Evolutionary conservation across 768 basidiomycete genomes (phyloP).

Genomic region (Tylopilus plumbeoviolaceoides): DNA sequence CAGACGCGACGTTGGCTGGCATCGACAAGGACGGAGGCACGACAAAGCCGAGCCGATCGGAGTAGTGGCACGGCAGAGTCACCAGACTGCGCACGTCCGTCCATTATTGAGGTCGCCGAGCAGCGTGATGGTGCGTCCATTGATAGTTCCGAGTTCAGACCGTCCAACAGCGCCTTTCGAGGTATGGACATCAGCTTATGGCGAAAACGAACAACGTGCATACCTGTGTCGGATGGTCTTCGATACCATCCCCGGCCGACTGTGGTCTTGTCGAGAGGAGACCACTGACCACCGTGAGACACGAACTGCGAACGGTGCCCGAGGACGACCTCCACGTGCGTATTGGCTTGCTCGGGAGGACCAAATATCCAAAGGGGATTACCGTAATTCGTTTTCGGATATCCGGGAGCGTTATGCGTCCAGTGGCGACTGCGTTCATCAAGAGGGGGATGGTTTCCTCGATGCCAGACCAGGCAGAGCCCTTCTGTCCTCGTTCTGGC

Average conservation of each 20-base stretch:
- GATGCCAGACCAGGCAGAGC: conserved; percentile 72
- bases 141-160: conserved; percentile 96
- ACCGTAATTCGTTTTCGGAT: conserved; percentile 83
- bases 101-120: conserved; percentile 98
- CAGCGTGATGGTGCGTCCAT: conserved; percentile 88
- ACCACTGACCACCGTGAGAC: conserved; percentile 61
- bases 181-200: neutral
- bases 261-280: conserved; percentile 63
- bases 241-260: conserved; percentile 89
- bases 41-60: conserved; percentile 93
- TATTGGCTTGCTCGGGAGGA: conserved; percentile 79
- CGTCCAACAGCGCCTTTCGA: conserved; percentile 76
- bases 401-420: conserved; percentile 77
- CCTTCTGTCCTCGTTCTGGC: conserved; percentile 55
- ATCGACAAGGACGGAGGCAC: conserved; percentile 82
- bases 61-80: conserved; percentile 85
- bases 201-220: conserved; percentile 15
- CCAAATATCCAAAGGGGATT: conserved; percentile 92
- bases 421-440: conserved; percentile 78
- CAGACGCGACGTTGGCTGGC: conserved; percentile 80
- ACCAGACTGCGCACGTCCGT: conserved; percentile 94
- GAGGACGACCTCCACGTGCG: conserved; percentile 89
- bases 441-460: conserved; percentile 86
- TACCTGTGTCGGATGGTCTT: conserved; percentile 96
- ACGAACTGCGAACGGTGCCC: conserved; percentile 65